Base-by-base conservation (phyloP, 139 green algal genomes). In the Yamagishiella unicocca region DNA sequence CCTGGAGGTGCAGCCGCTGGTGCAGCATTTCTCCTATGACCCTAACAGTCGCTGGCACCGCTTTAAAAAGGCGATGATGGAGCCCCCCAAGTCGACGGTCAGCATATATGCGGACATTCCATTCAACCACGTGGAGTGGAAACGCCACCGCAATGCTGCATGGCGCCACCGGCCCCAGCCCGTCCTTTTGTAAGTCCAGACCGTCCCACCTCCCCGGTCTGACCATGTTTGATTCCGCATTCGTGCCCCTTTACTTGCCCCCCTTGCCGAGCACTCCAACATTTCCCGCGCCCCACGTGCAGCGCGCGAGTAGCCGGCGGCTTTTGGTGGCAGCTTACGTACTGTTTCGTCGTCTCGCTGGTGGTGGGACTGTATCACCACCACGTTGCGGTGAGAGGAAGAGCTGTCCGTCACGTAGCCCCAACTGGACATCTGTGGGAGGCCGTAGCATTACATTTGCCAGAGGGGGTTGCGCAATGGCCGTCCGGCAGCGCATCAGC, bases 311-410 rank as follows among this genome's bases (percentile, higher is more conserved):
- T 87, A 35, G 82, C 82, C 22, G 82, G 82, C 14, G 82, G 82
- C 45, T 87, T 87, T 37, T 87, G 82, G 82, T 87, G 82, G 82
- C 82, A 87, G 68, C 82, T 87, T 43, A 67, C 67, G 17, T 87
- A 81, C 67, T 45, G 5, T 2, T 71, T 80, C 25, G 8, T 80
- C 3, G 67, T 87, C 5, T 87, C 82, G 42, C 12, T 87, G 22
- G 19, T 45, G 9, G 82, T 87, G 25, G 82, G 82, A 3, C 2
- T 80, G 3, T 87, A 79, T 27, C 81, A 87, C 66, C 42, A 67
- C 21, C 43, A 46, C 31, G 21, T 53, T 8, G 37, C 14, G 62
- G 62, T 86, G n/a, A 76, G 64, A 27, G 4, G 8, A 72, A n/a
- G n/a, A n/a, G n/a, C n/a, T n/a, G n/a, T n/a, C n/a, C n/a, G n/a